Conservation (phyloP, 768 basidiomycete genomes). For the Omphalotus guepiniiformis region DNA sequence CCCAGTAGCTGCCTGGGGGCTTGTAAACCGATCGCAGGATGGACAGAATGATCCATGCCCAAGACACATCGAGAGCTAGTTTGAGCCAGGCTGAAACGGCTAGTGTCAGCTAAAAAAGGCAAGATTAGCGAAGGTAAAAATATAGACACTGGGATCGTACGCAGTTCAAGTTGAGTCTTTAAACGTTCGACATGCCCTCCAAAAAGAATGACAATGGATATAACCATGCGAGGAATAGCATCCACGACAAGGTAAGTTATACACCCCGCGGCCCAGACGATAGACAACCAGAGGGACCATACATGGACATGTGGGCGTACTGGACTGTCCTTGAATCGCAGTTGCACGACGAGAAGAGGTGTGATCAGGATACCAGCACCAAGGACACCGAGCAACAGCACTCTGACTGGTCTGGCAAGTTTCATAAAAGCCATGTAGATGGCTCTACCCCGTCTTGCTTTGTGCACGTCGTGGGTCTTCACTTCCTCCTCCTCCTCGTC, state of each 20-base stretch:
- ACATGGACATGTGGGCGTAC: slow-evolving; percentile 54
- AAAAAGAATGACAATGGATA: slow-evolving; percentile 48
- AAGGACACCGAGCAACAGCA: slow-evolving; percentile 52
- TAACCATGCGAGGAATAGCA: slow-evolving; percentile 50
- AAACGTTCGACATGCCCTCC: slow-evolving; percentile 63
- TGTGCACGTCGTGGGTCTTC: slow-evolving; percentile 24
- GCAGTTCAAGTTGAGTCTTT: slow-evolving; percentile 66
- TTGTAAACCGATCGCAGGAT: slow-evolving; percentile 52
- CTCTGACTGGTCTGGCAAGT: slow-evolving; percentile 55
- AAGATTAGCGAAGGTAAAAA: background rate
- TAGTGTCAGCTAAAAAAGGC: slow-evolving; percentile 47
- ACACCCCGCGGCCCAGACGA: slow-evolving; percentile 61
- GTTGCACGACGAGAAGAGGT: slow-evolving; percentile 63
- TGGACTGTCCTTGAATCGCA: slow-evolving; percentile 49
- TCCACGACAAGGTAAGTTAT: slow-evolving; percentile 63
- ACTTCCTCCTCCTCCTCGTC: slow-evolving; percentile 52
- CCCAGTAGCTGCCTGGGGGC: slow-evolving; percentile 66
- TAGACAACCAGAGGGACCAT: slow-evolving; percentile 66
- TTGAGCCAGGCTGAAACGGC: slow-evolving; percentile 74
- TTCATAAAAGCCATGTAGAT: slow-evolving; percentile 66
- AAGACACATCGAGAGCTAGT: slow-evolving; percentile 57
- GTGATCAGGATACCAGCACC: slow-evolving; percentile 63
- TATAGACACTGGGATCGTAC: slow-evolving; percentile 8
- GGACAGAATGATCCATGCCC: slow-evolving; percentile 74
- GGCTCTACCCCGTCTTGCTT: slow-evolving; percentile 58